phyloP scores from a whole-genome alignment of 2,329 filamentous ascomycete species.

The Chrysoporthe deuterocubensis region DNA sequence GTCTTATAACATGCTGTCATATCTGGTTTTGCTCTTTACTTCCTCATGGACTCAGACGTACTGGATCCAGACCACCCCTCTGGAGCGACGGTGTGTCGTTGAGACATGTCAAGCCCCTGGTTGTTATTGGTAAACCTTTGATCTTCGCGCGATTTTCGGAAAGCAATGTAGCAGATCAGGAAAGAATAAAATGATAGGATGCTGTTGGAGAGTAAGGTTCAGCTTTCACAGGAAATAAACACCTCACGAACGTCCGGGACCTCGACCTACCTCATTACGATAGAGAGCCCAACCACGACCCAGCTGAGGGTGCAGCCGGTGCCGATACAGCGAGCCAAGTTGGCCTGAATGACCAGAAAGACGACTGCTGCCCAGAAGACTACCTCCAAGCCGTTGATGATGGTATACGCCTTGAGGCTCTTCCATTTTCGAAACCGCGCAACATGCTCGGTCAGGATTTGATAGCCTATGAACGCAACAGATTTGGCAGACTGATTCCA shows the following conservation, averaged over 20 bases:
- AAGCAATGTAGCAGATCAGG: conserved; percentile 6
- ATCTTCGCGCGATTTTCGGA: not conserved
- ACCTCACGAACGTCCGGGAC: not conserved
- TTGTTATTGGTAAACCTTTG: not conserved
- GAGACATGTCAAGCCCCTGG: not conserved
- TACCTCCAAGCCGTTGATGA: conserved; percentile 14
- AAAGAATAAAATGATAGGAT: not conserved
- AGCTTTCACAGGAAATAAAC: not conserved
- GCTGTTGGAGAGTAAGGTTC: not conserved
- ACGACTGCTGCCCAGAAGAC: conserved; percentile 18
- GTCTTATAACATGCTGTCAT: not conserved
- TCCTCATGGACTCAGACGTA: conserved; percentile 2
- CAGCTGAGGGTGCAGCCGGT: conserved; percentile 11
- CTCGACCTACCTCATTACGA: conserved; percentile 7
- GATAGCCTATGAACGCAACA: conserved; percentile 17
- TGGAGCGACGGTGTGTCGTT: not conserved
- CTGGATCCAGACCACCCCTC: not conserved
- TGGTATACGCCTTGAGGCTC: conserved; percentile 13
- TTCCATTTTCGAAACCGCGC: not conserved
- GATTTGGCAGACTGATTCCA: conserved; percentile 31
- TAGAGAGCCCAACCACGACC: conserved; percentile 9
- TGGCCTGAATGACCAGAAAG: conserved; percentile 6
- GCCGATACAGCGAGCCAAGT: not conserved
- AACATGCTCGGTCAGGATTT: conserved; percentile 14
- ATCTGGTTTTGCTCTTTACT: not conserved